Conservation (phyloP, 148 eudicot species). For the Salicornia ramosissima region DNA sequence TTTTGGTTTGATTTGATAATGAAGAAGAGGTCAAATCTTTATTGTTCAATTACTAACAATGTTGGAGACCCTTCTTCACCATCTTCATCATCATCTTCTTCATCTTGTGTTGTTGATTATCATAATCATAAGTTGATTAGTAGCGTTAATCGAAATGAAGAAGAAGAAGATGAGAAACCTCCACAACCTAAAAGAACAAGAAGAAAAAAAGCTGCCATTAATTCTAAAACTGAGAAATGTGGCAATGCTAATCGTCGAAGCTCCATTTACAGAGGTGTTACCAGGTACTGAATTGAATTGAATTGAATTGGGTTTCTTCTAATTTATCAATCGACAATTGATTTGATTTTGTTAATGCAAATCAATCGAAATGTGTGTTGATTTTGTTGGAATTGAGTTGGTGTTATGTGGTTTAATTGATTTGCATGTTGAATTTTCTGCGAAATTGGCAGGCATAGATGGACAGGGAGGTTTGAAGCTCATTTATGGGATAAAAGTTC, state of each 20-base stretch:
- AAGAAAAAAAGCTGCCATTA: conserved; percentile 27
- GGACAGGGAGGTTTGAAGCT: conserved; percentile 95
- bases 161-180: conserved; percentile 21
- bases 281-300: conserved; percentile 32
- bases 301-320: neutral
- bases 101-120: conserved; percentile 39
- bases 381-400: neutral
- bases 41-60: neutral
- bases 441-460: conserved; percentile 65
- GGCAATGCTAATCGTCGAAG: conserved; percentile 32
- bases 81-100: conserved; percentile 33
- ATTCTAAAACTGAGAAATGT: conserved; percentile 19
- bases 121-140: neutral
- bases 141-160: neutral
- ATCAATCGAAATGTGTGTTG: too few species aligned
- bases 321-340: neutral
- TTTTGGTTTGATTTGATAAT: conserved; percentile 13
- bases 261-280: conserved; percentile 77
- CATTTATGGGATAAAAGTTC: conserved; percentile 96
- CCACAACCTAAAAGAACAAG: conserved; percentile 36
- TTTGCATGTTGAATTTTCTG: conserved; percentile 35
- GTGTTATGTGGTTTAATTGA: neutral
- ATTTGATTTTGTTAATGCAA: too few species aligned
- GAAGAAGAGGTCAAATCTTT: conserved; percentile 41
- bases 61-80: conserved; percentile 17